These are phyloP conservation scores for Cryptococcus sp. DNA, from an alignment of 1,284 basidiomycete species.

Conservation along the genomic window DNA sequence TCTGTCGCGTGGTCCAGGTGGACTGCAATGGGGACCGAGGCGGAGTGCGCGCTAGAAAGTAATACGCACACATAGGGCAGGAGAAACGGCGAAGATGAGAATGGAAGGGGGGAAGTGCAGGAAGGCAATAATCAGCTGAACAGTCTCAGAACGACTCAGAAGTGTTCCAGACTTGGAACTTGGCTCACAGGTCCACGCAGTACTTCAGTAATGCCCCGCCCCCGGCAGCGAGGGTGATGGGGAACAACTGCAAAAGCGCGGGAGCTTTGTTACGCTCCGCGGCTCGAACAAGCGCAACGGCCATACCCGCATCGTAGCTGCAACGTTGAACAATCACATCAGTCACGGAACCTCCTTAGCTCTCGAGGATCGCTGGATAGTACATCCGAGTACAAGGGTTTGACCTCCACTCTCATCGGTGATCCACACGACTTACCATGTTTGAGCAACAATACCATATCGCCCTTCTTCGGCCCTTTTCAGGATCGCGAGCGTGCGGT, in stretches of 20 bases:
- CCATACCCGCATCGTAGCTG: constrained; percentile 48
- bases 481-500: constrained; percentile 50
- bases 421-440: constrained; percentile 23
- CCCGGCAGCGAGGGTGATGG: constrained; percentile 42
- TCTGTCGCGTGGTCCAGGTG: constrained; percentile 56
- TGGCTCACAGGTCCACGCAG: constrained; percentile 39
- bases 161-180: background rate
- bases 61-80: constrained; percentile 35
- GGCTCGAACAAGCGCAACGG: constrained; percentile 47
- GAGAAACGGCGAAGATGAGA: background rate
- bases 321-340: no score
- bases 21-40: constrained; percentile 53
- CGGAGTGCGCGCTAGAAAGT: constrained; percentile 58
- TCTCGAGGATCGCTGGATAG: no score
- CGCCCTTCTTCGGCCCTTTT: constrained; percentile 47
- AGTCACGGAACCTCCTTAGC: no score
- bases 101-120: background rate
- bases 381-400: background rate
- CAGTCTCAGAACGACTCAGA: constrained; percentile 2
- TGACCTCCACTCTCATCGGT: background rate
- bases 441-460: constrained; percentile 46
- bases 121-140: constrained; percentile 53
- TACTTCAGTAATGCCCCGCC: constrained; percentile 38
- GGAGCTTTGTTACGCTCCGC: constrained; percentile 47
- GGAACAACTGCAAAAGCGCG: constrained; percentile 51